Evolutionary conservation across 1,284 basidiomycete species (phyloP), one percentile per base, ranked within the genome.

Genomic region (Xerocomus amazonicus): DNA sequence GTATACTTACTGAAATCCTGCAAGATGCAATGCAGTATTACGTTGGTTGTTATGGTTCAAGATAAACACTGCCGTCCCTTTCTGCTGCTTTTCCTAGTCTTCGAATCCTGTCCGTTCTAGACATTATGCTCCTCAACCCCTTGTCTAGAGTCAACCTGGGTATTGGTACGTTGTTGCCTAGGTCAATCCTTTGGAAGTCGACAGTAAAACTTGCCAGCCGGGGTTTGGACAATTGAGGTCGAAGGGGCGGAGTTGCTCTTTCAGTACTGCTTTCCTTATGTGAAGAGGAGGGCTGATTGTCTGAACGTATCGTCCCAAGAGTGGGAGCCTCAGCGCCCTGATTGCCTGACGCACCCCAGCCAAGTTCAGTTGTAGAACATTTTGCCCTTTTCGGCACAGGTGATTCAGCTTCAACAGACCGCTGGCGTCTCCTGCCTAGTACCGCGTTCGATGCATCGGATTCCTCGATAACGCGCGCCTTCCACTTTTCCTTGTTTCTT

Each of bases 91-190:
- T 26, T 2, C 52, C 56, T 17, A 55, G 41, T 32, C 51, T 63
- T 35, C 64, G 58, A 39, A 66, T 55, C 17, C 65, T 63, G n/a
- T 66, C 64, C 9, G 67, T 67, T 39, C 54, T 68, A 48, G 67
- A 47, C 26, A 66, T 17, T 2, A 46, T 43, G 1, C n/a, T 10
- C 23, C 38, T 51, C 1, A 64, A 34, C 4, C 52, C 49, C 9
- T 16, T 42, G 17, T 45, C 27, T 44, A 53, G 3, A 19, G 56
- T 44, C 29, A 60, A 32, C 42, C 5, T 43, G 23, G 55, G 47
- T 9, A 48, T 46, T 6, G 47, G 43, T 14, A 49, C 26, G 4
- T 31, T 23, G 43, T 33, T 41, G 2, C 51, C 50, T 31, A 53
- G 36, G 3, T 51, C 28, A 14, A 59, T 42, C 33, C 9, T 51